phyloP scores from a whole-genome alignment of 2,329 filamentous ascomycete genomes.

The Trichoderma sp. region DNA sequence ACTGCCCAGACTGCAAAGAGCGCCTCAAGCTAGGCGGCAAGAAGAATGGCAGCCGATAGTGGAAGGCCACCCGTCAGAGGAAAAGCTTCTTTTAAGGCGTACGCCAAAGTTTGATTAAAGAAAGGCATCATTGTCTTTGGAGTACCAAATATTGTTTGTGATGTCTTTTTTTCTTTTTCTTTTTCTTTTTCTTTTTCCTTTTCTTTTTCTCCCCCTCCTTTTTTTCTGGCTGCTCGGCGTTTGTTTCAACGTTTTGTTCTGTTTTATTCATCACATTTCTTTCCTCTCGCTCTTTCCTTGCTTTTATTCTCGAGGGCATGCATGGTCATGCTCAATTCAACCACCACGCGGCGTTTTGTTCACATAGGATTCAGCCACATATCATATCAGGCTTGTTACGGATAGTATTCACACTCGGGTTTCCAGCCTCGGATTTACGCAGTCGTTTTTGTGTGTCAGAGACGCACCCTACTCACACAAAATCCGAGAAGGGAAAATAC shows the following conservation, averaged over 20 bases:
- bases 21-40: constrained; percentile 55
- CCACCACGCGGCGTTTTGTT: constrained; percentile 12
- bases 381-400: constrained; percentile 13
- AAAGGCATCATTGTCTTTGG: neutral
- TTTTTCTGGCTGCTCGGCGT: constrained; percentile 2
- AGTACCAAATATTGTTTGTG: neutral
- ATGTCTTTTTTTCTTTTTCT: neutral
- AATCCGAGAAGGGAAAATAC: neutral
- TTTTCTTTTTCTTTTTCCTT: neutral
- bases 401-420: neutral
- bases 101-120: neutral
- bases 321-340: neutral
- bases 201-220: neutral
- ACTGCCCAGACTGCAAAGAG: constrained; percentile 74
- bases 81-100: neutral
- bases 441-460: neutral
- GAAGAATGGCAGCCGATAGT: constrained; percentile 47
- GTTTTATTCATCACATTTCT: neutral
- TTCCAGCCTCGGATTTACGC: neutral
- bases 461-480: neutral
- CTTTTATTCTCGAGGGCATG: neutral
- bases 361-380: constrained; percentile 9
- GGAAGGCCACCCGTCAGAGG: neutral
- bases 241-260: neutral
- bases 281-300: neutral